Evolutionary conservation across 257 asterid genomes (phyloP), one percentile per base, ranked within the genome.

Genomic region (Plantago ovata): DNA sequence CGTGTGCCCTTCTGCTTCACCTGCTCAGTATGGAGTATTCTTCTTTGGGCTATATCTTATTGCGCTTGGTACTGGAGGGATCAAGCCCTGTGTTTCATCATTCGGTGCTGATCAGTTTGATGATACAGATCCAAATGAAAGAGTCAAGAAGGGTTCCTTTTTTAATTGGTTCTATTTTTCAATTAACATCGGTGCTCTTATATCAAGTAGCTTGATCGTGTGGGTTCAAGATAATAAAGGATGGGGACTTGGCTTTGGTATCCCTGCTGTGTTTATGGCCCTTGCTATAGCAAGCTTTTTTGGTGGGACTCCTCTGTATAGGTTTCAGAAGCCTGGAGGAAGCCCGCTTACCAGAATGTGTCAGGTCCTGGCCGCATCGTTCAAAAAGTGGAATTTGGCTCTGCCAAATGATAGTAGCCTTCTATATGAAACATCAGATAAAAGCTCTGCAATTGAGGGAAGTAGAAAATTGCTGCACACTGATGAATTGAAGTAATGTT

Each of bases 61-160:
- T 44, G 95, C 97, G 41, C 94, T 92, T 14, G 98, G 98, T 59
- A 88, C 97, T 1, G 97, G 97, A 44, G 98, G 98, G 53, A 92
- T 92, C 66, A 88, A 92, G 61, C 98, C 98, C 13, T 88, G 98
- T 48, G 98, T 88, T 65, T 85, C 98, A 15, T 84, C 97, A 32
- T 92, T 92, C 53, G 98, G 97, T 45, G 98, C 98, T 2, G 95
- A 92, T 71, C 98, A 88, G 61, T 88, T 88, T 76, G 98, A 92
- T 61, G 98, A 88, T 66, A 92, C 97, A 0, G 98, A 92, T 72
- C 53, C 89, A 21, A 74, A 42, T 16, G 98, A 93, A 75, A 86
- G 97, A 72, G 81, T 81, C 19, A 92, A 81, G 57, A 92, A 92
- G 87, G 97, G 97, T 43, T 92, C 97, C 56, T 88, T 92, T 66